phyloP scores from a whole-genome alignment of 352 stramenopile genomes.

The Aphanomyces invadans region DNA sequence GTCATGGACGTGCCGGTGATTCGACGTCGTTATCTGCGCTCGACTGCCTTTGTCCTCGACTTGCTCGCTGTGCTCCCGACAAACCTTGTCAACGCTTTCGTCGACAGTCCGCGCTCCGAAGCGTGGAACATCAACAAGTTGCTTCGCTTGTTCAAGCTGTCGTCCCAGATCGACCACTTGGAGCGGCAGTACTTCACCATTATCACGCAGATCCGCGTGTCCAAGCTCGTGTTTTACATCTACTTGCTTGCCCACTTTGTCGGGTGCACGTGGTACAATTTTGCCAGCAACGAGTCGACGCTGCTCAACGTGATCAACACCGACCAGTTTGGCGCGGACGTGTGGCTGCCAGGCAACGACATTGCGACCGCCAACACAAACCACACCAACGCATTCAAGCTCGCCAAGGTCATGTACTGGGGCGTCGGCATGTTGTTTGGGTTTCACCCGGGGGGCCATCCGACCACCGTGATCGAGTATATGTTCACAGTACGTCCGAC shows the following conservation, averaged over 20 bases:
- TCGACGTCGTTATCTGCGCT: background rate
- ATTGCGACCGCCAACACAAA: background rate
- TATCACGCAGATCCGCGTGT: constrained; percentile 40
- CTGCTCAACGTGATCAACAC: background rate
- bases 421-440: constrained; percentile 4
- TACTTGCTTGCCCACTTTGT: constrained; percentile 48
- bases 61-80: background rate
- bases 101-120: constrained; percentile 29
- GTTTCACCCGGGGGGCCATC: background rate
- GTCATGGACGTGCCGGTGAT: constrained; percentile 24
- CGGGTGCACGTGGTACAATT: constrained; percentile 54
- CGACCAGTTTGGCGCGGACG: background rate
- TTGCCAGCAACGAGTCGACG: constrained; percentile 31
- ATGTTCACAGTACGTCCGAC: background rate
- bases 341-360: background rate
- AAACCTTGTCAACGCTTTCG: constrained; percentile 44
- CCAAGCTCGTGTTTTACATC: constrained; percentile 50
- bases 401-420: constrained; percentile 7
- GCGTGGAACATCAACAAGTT: constrained; percentile 52
- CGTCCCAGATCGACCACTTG: constrained; percentile 38
- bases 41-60: constrained; percentile 2
- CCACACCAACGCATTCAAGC: background rate
- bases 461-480: background rate
- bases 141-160: constrained; percentile 41
- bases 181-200: constrained; percentile 48